Conservation (phyloP, 2,329 filamentous ascomycete species). For the Rutstroemia sydowiana region DNA sequence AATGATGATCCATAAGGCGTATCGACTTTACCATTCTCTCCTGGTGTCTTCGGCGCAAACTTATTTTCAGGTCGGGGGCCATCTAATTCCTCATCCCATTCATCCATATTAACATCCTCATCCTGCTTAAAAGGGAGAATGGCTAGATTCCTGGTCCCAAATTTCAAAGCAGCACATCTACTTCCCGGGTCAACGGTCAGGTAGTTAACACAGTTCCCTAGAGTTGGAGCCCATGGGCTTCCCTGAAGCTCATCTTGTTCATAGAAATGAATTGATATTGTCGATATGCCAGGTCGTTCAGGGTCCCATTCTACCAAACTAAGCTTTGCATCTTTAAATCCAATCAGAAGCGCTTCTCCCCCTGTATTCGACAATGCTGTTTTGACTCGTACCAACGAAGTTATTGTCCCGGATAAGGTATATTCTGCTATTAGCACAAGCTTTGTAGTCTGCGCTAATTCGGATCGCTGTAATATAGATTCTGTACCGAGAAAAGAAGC, state of each 20-base stretch:
- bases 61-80: constrained; percentile 51
- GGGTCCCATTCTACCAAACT: constrained; percentile 93
- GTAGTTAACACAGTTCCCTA: constrained; percentile 71
- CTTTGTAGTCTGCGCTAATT: constrained; percentile 63
- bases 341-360: constrained; percentile 75
- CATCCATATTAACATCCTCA: constrained; percentile 85
- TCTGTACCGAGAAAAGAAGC: constrained; percentile 60
- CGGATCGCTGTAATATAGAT: constrained; percentile 51
- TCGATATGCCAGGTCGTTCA: constrained; percentile 68
- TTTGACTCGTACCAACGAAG: constrained; percentile 72
- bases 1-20: constrained; percentile 87
- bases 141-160: constrained; percentile 79
- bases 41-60: constrained; percentile 28
- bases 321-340: constrained; percentile 85
- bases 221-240: constrained; percentile 71
- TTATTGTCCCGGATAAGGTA: constrained; percentile 74
- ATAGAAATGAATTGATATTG: constrained; percentile 95
- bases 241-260: constrained; percentile 85
- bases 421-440: constrained; percentile 82
- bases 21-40: constrained; percentile 30
- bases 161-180: constrained; percentile 89
- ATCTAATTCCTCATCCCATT: constrained; percentile 79
- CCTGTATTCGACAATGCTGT: constrained; percentile 65
- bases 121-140: constrained; percentile 90
- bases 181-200: constrained; percentile 85